These are phyloP conservation scores for Talaromyces adpressus DNA, from an alignment of 495 filamentous ascomycete genomes.

Conservation along the genomic window DNA sequence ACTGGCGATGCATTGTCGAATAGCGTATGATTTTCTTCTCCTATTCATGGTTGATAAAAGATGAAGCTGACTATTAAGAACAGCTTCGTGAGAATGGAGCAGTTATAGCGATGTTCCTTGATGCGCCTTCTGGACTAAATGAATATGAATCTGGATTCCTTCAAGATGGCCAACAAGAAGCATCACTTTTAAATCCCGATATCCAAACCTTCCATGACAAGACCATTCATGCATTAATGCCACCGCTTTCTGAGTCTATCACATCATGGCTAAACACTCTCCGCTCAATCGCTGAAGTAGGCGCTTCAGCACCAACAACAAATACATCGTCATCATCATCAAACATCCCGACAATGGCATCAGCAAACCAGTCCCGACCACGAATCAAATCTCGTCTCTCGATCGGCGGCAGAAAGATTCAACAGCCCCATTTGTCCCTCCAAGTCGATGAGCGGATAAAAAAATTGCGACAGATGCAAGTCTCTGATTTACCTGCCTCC, in stretches of 20 bases:
- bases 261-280: conserved; percentile 21
- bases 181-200: conserved; percentile 29
- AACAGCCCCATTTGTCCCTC: conserved; percentile 18
- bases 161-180: conserved; percentile 10
- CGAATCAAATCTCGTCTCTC: conserved; percentile 9
- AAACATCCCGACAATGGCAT: not conserved
- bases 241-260: conserved; percentile 21
- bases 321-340: not conserved
- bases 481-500: conserved; percentile 26
- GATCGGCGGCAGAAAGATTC: conserved; percentile 15
- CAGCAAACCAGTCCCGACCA: conserved; percentile 15
- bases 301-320: not conserved
- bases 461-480: conserved; percentile 21
- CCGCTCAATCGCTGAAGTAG: conserved; percentile 20
- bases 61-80: not conserved
- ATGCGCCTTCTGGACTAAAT: conserved; percentile 21
- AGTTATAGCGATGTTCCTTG: conserved; percentile 32
- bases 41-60: not conserved
- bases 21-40: conserved; percentile 25
- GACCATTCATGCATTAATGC: conserved; percentile 19
- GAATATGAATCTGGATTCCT: conserved; percentile 15
- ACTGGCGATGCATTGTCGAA: conserved; percentile 27
- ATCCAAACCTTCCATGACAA: conserved; percentile 31
- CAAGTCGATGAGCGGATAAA: conserved; percentile 22
- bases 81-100: conserved; percentile 31